Conservation (phyloP, 140 eudicot genomes). For the Bidens hawaiensis region DNA sequence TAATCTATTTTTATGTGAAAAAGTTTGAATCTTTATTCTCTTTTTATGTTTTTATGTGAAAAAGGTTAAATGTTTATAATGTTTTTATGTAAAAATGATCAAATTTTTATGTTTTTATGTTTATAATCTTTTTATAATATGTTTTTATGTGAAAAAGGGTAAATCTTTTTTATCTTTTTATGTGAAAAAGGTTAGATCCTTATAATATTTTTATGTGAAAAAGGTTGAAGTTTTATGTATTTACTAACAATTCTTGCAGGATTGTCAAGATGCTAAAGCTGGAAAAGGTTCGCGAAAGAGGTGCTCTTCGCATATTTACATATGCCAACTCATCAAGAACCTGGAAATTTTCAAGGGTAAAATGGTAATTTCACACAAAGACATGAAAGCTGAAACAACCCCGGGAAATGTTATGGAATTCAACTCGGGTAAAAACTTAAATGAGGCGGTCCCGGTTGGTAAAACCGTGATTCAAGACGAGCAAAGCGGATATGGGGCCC, state of each 20-base stretch:
- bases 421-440: slow-evolving; percentile 8
- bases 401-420: not conserved
- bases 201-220: too few species aligned
- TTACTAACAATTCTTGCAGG: slow-evolving; percentile 14
- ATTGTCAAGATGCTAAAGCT: slow-evolving; percentile 8
- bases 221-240: not conserved
- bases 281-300: slow-evolving; percentile 26
- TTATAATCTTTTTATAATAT: too few species aligned
- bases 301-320: slow-evolving; percentile 25
- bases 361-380: slow-evolving; percentile 11
- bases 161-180: too few species aligned
- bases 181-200: too few species aligned
- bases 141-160: slow-evolving; percentile 27
- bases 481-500: slow-evolving; percentile 2
- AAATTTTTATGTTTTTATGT: not conserved
- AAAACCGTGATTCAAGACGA: slow-evolving; percentile 13
- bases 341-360: slow-evolving; percentile 23
- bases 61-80: too few species aligned
- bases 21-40: slow-evolving; percentile 29
- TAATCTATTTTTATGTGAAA: slow-evolving; percentile 17
- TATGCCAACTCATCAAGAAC: slow-evolving; percentile 24
- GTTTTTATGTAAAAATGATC: too few species aligned
- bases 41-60: too few species aligned
- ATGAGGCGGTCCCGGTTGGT: not conserved
- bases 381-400: not conserved